Conservation (phyloP, 768 basidiomycete genomes). For the Agaricus bisporus region DNA sequence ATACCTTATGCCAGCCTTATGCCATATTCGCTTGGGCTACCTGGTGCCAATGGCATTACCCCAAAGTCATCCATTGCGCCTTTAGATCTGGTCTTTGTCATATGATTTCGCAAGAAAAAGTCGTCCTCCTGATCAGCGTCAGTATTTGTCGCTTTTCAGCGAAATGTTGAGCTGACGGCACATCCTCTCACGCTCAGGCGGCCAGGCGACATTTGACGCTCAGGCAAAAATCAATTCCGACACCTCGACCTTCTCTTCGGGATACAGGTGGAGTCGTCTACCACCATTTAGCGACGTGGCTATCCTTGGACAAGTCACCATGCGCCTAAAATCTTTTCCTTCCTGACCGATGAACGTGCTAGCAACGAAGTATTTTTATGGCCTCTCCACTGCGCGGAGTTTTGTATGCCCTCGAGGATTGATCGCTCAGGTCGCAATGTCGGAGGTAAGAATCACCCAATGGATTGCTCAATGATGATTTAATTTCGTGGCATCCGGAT, state of each 20-base stretch:
- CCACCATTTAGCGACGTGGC: not conserved
- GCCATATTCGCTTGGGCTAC: not conserved
- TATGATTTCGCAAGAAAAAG: not conserved
- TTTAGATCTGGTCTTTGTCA: not conserved
- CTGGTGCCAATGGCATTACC: not conserved
- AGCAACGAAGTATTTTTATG: too few species aligned
- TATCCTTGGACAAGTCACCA: not conserved
- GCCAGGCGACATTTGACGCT: not conserved
- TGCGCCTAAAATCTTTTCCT: not conserved
- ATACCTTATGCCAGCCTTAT: constrained; percentile 4
- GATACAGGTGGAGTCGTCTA: not conserved
- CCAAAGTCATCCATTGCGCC: not conserved
- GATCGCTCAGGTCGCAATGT: not conserved
- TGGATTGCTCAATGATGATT: not conserved
- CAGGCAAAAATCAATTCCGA: not conserved
- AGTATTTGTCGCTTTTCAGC: too few species aligned
- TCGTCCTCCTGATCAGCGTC: not conserved
- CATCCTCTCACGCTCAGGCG: not conserved
- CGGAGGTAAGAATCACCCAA: not conserved
- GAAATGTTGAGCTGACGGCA: too few species aligned
- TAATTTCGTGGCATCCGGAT: not conserved
- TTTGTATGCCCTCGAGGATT: too few species aligned
- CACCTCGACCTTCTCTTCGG: not conserved
- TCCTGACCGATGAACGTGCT: not conserved
- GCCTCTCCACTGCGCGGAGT: not conserved